Evolutionary conservation across 495 filamentous ascomycete species (phyloP), one percentile per base, ranked within the genome.

Genomic region (Penicillium antarcticum): DNA sequence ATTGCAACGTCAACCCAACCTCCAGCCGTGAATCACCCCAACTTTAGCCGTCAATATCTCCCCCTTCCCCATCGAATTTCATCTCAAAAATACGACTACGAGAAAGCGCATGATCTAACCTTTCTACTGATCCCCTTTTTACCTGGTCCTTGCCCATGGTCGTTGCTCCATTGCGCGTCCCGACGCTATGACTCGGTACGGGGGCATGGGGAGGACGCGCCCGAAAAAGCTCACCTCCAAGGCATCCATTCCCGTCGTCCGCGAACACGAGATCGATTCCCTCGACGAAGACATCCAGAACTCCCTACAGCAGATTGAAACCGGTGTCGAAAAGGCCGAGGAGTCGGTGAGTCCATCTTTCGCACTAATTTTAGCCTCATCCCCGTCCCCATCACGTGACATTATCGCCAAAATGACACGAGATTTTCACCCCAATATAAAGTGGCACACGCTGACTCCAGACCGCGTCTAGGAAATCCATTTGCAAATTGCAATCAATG

Each of bases 311-410:
- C 89, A 80, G 57, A 89, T 96, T 67, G 91, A 95, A 63, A 96
- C 92, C 51, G 94, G 94, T 58, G 94, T 98, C 53, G 94, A 98
- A 72, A 92, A 95, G 67, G 86, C 81, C 50, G 94, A 98, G 72
- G 92, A 98, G 80, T 92, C 88, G 76, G 94, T 96, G 71, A 83
- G 92, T 91, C 38, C 63, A 62, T 70, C 61, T 62, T 56, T 61
- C 52, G 50, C 68, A 57, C 72, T 71, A 65, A 58, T 60, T 52
- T 63, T 67, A 63, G 59, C 60, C 65, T 57, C 62, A 70, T 59
- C 70, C 67, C 67, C 72, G 65, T 65, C 66, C 46, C 45, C 47
- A 47, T 76, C 82, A 85, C 82, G 82, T 84, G 78, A 80, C 64
- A 61, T 58, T 53, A 70, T 71, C 62, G 13, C 55, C 50, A 54